Base-by-base conservation (phyloP, 768 basidiomycete species). In the Chalciporus piperatus region DNA sequence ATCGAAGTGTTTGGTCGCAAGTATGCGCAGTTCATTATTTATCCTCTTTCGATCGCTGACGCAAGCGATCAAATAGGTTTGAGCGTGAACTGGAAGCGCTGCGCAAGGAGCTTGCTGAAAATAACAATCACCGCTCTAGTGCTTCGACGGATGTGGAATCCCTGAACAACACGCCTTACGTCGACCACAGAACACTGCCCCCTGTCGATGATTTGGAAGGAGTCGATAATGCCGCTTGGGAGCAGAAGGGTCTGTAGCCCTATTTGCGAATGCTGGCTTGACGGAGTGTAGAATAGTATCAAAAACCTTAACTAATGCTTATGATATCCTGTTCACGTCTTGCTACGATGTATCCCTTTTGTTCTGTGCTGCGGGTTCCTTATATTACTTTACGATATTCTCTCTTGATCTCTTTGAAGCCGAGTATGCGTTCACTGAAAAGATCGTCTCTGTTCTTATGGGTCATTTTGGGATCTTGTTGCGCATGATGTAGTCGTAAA, bases 1-100 rank as follows among this genome's bases (percentile, higher is more conserved):
- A 94, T 97, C 48, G 94, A 97, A 67, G 94, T 97, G 17, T 97
- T 96, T 64, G 94, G 94, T 25, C 83, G 94, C 72, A 96, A 97
- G 94, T 95, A 56, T 59, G 91, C 80, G 22, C 45, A 52, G 51
- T 52, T 54, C 22, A 14, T 20, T 30, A 10, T 23, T 3, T n/a
- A 10, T 49, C 39, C 10, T 39, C 25, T 17, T 23, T 41, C 30
- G 4, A 50, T 41, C 16, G 22, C 49, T 57, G 32, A 61, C 42
- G 19, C 25, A 19, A 53, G 47, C 48, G 39, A 35, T 47, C 23
- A 43, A 12, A 1, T 59, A 95, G 93, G 67, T 97, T 97, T 60
- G 94, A 97, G 68, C 83, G 90, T 23, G 94, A 97, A 69, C 74
- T 97, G 22, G 94, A 96, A 63, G 85, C 87, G 6, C 70, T 97